These are phyloP conservation scores for Lasiosphaeris hirsuta DNA, from an alignment of 495 filamentous ascomycete species.

Conservation along the genomic window DNA sequence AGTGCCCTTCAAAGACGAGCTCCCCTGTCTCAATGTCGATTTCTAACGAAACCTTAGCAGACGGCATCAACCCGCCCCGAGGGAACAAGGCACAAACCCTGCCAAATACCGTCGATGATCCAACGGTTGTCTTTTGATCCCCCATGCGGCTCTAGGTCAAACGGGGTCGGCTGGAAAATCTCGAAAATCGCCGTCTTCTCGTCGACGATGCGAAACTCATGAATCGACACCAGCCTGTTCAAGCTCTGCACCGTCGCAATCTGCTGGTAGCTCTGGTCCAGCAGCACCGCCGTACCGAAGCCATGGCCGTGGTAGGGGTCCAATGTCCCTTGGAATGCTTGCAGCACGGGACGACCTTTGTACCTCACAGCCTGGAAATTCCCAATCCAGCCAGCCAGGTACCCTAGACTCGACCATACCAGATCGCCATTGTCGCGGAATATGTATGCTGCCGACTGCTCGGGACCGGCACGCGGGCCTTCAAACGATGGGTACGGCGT, in stretches of 20 bases:
- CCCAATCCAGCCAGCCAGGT: constrained; percentile 42
- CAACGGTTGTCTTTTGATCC: not conserved
- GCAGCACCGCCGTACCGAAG: constrained; percentile 30
- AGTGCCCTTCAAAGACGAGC: constrained; percentile 53
- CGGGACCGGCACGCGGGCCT: constrained; percentile 37
- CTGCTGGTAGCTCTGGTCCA: constrained; percentile 30
- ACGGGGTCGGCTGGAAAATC: constrained; percentile 1
- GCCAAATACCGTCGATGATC: constrained; percentile 14
- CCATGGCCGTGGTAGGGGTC: constrained; percentile 46
- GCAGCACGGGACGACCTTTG: constrained; percentile 42
- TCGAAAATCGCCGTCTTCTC: constrained; percentile 10
- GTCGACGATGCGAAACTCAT: constrained; percentile 14
- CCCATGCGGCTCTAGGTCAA: constrained; percentile 3
- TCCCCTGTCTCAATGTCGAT: constrained; percentile 49
- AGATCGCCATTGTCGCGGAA: constrained; percentile 47
- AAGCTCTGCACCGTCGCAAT: constrained; percentile 39
- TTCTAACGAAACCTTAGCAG: constrained; percentile 42
- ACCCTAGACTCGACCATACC: constrained; percentile 48
- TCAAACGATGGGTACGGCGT: constrained; percentile 43
- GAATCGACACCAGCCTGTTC: constrained; percentile 1
- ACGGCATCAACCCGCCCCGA: no score
- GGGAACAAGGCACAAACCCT: constrained; percentile 15
- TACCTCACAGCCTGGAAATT: constrained; percentile 38
- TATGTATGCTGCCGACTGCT: constrained; percentile 49
- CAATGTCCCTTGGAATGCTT: constrained; percentile 46